Evolutionary conservation across 2,329 filamentous ascomycete genomes (phyloP).

Genomic region (Tolypocladium paradoxum): DNA sequence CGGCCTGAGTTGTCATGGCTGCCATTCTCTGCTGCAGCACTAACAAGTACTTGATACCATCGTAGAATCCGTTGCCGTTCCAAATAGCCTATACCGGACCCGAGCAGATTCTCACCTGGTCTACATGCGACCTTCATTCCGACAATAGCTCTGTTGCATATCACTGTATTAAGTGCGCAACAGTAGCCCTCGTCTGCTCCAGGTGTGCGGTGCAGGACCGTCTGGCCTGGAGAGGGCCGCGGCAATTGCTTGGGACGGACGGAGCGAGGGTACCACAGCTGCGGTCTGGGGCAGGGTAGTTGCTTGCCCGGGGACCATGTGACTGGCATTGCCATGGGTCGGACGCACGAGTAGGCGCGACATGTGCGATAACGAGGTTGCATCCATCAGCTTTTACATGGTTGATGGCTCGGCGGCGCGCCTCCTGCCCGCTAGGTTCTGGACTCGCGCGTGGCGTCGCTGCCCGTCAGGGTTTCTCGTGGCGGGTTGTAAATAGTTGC

Average conservation of each 20-base stretch:
- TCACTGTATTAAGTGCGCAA: too few relatives aligned
- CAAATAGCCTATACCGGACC: too few relatives aligned
- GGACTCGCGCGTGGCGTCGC: conserved; percentile 3
- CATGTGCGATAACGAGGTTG: neutral
- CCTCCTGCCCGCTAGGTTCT: neutral
- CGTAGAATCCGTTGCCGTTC: too few relatives aligned
- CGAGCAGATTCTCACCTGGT: too few relatives aligned
- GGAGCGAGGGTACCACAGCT: neutral
- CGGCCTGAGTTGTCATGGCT: too few relatives aligned
- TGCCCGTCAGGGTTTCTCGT: neutral
- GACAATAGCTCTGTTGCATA: too few relatives aligned
- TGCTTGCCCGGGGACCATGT: neutral
- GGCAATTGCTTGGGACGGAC: neutral
- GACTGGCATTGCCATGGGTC: neutral
- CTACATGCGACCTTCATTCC: too few relatives aligned
- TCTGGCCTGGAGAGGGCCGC: neutral
- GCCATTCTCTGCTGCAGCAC: too few relatives aligned
- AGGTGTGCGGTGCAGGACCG: neutral
- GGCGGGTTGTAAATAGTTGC: neutral
- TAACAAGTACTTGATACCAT: too few relatives aligned
- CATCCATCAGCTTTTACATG: neutral
- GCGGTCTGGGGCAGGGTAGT: neutral
- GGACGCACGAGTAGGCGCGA: neutral
- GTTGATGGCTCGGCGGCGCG: neutral
- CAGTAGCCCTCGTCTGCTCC: too few relatives aligned